A percentile compares a stretch with the other conserved stretches of the same genome.
These are phyloP conservation scores for Chernovozyma aurita DNA, from an alignment of 1,139 yeast genomes.

Conservation along the genomic window DNA sequence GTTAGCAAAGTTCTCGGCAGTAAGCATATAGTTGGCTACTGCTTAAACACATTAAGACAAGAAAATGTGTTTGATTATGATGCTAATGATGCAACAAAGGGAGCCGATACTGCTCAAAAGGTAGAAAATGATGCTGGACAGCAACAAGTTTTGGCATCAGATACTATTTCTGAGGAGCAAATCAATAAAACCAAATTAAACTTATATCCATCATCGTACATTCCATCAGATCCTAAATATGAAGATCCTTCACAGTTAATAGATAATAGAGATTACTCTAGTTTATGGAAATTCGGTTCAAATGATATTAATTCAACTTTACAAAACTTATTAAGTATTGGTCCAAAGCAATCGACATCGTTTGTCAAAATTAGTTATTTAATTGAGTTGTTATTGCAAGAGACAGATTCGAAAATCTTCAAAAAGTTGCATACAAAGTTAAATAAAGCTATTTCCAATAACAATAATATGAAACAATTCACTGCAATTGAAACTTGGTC, in stretches of 20 bases:
- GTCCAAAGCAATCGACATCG: slow-evolving; percentile 10
- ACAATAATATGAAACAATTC: slow-evolving; percentile 12
- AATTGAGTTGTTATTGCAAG: slow-evolving; percentile 22
- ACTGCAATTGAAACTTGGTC: slow-evolving; percentile 20
- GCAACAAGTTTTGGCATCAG: not conserved
- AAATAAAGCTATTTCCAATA: slow-evolving; percentile 22
- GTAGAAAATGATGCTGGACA: not conserved
- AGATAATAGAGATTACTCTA: slow-evolving; percentile 50
- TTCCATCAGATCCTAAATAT: not conserved
- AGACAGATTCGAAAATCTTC: slow-evolving; percentile 11
- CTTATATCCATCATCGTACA: not conserved
- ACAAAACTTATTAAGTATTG: slow-evolving; percentile 10
- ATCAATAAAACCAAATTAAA: slow-evolving; percentile 5
- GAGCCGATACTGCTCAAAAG: not conserved
- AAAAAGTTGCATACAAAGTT: slow-evolving; percentile 18
- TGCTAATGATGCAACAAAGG: not conserved
- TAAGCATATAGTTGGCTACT: slow-evolving; percentile 10
- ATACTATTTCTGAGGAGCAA: not conserved
- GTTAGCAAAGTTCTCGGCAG: slow-evolving; percentile 33
- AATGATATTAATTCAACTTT: slow-evolving; percentile 16
- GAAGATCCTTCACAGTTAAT: slow-evolving; percentile 1
- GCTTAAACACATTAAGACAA: slow-evolving; percentile 1
- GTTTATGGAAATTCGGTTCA: slow-evolving; percentile 45
- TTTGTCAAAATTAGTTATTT: slow-evolving; percentile 21
- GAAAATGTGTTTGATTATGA: slow-evolving; percentile 7